Evolutionary conservation across 306 rosid species (phyloP), one percentile per base, ranked within the genome.

Genomic region (Hylodesmum podocarpum): DNA sequence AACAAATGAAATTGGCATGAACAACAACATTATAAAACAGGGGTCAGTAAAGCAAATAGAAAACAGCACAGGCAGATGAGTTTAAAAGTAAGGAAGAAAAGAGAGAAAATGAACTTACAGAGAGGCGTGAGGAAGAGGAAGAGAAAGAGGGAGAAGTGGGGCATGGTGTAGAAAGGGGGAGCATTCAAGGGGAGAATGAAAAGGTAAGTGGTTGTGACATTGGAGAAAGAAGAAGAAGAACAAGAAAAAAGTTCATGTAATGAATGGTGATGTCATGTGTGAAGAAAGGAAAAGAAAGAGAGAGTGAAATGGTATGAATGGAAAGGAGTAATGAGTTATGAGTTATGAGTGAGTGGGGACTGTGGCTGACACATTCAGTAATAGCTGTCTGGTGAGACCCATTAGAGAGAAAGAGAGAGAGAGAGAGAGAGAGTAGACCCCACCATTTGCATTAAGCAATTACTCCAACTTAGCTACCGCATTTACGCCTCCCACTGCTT

Each of bases 291-390:
- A 70, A 51, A 34, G 12, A 44, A 72, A 80, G 71, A 43, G 68
- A 67, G 84, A n/a, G 80, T 72, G 89, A 57, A 79, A 81, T n/a
- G 89, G 86, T 86, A 83, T 86, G 91, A 87, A 82, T 86, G 91
- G 91, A 86, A 19, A 7, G 84, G n/a, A n/a, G n/a, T n/a, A 87
- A 83, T 77, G 90, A 85, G 81, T 74, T 89, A 87, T n/a, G 84
- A 84, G 67, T 87, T 87, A 43, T 76, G 87, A 85, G 82, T 47
- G 73, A 66, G 93, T 87, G 88, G 91, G 96, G 87, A 81, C 89
- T 28, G 70, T 31, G 75, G 85, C 79, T 37, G 72, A 82, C 83
- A 78, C 87, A 18, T 29, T 72, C 75, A 81, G 84, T 84, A 86
- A 83, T 90, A 88, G 98, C 94, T 88, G 91, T 83, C 78, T 11